Evolutionary conservation across 345 rosid genomes (phyloP).

Genomic region (Euphorbia tirucalli): DNA sequence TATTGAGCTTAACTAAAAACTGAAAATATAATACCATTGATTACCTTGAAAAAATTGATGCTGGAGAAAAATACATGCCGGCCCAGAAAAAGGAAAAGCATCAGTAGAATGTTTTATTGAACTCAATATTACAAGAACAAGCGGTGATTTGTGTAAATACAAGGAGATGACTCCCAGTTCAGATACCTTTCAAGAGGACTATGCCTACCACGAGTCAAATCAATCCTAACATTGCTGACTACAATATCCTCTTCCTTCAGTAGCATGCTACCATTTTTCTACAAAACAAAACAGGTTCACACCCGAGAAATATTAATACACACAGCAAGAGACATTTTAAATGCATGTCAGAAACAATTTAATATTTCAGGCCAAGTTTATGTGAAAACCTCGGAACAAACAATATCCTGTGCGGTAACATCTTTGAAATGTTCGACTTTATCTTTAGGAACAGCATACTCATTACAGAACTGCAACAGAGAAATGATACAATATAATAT

Average conservation of each 20-base stretch:
- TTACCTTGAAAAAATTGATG: constrained; percentile 93
- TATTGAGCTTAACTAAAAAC: not conserved
- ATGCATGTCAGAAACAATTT: not conserved
- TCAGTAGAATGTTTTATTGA: constrained; percentile 8
- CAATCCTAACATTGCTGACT: constrained; percentile 82
- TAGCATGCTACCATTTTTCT: constrained; percentile 62
- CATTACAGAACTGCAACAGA: constrained; percentile 83
- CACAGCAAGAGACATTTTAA: not conserved
- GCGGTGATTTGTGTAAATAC: constrained; percentile 9
- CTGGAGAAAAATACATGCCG: constrained; percentile 40
- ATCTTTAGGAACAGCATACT: constrained; percentile 89
- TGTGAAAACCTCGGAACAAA: constrained; percentile 75
- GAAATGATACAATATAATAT: constrained; percentile 4
- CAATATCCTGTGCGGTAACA: constrained; percentile 80
- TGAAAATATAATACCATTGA: not conserved
- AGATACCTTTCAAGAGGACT: constrained; percentile 87
- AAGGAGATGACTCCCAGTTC: constrained; percentile 7
- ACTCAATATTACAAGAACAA: constrained; percentile 2
- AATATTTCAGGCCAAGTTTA: not conserved
- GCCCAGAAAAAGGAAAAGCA: constrained; percentile 9
- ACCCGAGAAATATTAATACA: not conserved
- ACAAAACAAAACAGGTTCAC: constrained; percentile 17
- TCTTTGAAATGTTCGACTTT: constrained; percentile 71
- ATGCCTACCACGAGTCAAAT: constrained; percentile 78
- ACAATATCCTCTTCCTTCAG: constrained; percentile 74